Percentiles rank a stretch among this genome's conserved stretches.
Evolutionary conservation across 805 yeast genomes (phyloP).

Genomic region (Pichia manshurica): DNA sequence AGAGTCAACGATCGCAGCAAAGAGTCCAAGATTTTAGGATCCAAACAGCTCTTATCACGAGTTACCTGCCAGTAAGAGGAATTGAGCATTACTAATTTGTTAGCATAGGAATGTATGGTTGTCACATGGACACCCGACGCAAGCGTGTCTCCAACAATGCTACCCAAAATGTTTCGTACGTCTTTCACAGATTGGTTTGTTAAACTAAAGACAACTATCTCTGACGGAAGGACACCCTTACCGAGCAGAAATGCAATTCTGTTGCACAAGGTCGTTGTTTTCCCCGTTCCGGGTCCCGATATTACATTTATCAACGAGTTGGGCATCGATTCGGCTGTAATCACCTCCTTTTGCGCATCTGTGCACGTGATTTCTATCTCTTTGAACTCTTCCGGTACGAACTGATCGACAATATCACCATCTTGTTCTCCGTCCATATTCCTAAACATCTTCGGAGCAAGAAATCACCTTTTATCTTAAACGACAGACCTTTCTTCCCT

Average conservation of each 20-base stretch:
- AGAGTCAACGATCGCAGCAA: not conserved
- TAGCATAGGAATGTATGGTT: conserved; percentile 64
- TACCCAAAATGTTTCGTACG: conserved; percentile 30
- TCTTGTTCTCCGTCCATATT: too few relatives aligned
- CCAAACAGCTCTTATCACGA: conserved; percentile 37
- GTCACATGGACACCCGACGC: conserved; percentile 36
- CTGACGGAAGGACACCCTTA: conserved; percentile 38
- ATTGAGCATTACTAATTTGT: conserved; percentile 39
- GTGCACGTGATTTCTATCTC: conserved; percentile 31
- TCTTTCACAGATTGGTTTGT: conserved; percentile 63
- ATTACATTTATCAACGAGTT: conserved; percentile 42
- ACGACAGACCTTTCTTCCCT: too few relatives aligned
- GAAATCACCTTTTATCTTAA: too few relatives aligned
- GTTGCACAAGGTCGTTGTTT: conserved; percentile 53
- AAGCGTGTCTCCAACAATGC: conserved; percentile 31
- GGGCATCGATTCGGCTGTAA: conserved; percentile 35
- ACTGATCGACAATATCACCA: too few relatives aligned
- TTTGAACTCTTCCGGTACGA: too few relatives aligned
- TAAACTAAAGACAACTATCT: conserved; percentile 57
- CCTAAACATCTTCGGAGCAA: too few relatives aligned
- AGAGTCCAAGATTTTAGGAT: conserved; percentile 8
- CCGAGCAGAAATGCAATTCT: conserved; percentile 45
- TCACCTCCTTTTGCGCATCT: conserved; percentile 40
- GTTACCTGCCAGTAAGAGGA: conserved; percentile 34
- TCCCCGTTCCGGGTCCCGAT: conserved; percentile 77